Percentiles rank a stretch among this genome's conserved stretches.
Evolutionary conservation across 768 basidiomycete species (phyloP).

Genomic region (Collybia mongolica): DNA sequence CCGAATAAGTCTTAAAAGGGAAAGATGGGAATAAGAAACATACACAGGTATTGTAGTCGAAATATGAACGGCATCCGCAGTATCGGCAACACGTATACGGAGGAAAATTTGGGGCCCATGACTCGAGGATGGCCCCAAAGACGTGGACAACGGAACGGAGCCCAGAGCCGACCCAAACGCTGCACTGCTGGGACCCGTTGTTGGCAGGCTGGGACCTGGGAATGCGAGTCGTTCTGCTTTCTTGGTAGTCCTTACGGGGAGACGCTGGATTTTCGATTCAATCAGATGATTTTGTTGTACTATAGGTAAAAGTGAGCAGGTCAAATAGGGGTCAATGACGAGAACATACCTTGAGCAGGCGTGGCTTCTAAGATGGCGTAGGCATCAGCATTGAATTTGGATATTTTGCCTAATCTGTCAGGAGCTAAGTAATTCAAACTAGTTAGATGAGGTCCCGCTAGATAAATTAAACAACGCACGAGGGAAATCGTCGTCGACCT

Average conservation of each 20-base stretch:
- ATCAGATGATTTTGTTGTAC: conserved; percentile 77
- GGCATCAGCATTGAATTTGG: conserved; percentile 87
- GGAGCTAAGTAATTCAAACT: conserved; percentile 57
- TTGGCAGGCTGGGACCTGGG: conserved; percentile 35
- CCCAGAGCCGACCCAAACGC: conserved; percentile 41
- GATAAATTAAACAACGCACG: conserved; percentile 51
- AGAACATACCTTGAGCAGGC: conserved; percentile 57
- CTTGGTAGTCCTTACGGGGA: conserved; percentile 72
- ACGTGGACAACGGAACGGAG: conserved; percentile 58
- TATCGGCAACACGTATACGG: conserved; percentile 77
- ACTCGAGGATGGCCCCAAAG: conserved; percentile 65
- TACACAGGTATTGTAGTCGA: conserved; percentile 92
- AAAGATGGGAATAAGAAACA: conserved; percentile 22
- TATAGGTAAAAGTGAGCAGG: conserved; percentile 21
- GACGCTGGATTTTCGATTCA: conserved; percentile 78
- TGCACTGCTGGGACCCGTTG: conserved; percentile 43
- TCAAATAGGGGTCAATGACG: conserved; percentile 1
- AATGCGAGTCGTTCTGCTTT: conserved; percentile 51
- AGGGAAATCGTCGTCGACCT: conserved; percentile 98
- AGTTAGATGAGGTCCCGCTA: neutral
- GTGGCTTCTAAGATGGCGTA: conserved; percentile 87
- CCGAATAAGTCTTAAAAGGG: neutral
- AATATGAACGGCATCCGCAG: conserved; percentile 79
- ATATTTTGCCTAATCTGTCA: conserved; percentile 80
- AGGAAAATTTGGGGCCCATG: conserved; percentile 84